Evolutionary conservation across 768 basidiomycete species (phyloP).

Genomic region (Serendipita sp.): DNA sequence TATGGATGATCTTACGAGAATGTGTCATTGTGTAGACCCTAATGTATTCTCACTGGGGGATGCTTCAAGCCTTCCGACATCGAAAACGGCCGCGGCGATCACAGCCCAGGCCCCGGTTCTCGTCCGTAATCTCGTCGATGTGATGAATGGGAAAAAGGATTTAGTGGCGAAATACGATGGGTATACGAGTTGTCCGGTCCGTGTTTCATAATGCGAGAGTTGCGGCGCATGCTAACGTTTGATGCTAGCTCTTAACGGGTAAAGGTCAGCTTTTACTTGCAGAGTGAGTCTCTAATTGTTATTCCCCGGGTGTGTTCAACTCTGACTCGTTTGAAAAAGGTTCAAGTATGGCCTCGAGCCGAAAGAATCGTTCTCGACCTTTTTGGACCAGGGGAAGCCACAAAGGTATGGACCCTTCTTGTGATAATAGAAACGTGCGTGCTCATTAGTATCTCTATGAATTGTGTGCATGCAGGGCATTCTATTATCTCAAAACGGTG

Average conservation of each 20-base stretch:
- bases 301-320: neutral
- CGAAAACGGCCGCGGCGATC: constrained; percentile 92
- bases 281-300: constrained; percentile 10
- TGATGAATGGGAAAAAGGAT: constrained; percentile 40
- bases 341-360: constrained; percentile 87
- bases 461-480: constrained; percentile 32
- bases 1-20: neutral
- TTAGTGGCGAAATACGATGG: constrained; percentile 71
- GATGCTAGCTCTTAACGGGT: constrained; percentile 51
- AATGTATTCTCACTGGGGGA: constrained; percentile 93
- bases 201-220: constrained; percentile 18
- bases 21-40: constrained; percentile 14
- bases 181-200: constrained; percentile 74
- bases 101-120: constrained; percentile 83
- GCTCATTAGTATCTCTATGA: constrained; percentile 13
- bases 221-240: neutral
- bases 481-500: constrained; percentile 82
- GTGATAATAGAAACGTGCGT: neutral
- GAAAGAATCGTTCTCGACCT: constrained; percentile 63
- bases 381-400: constrained; percentile 62
- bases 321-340: constrained; percentile 53
- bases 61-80: constrained; percentile 79
- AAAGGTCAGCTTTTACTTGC: constrained; percentile 45
- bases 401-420: constrained; percentile 36
- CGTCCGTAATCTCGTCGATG: constrained; percentile 45